phyloP scores from a whole-genome alignment of 2,329 filamentous ascomycete genomes.

The Penicillium sp. region DNA sequence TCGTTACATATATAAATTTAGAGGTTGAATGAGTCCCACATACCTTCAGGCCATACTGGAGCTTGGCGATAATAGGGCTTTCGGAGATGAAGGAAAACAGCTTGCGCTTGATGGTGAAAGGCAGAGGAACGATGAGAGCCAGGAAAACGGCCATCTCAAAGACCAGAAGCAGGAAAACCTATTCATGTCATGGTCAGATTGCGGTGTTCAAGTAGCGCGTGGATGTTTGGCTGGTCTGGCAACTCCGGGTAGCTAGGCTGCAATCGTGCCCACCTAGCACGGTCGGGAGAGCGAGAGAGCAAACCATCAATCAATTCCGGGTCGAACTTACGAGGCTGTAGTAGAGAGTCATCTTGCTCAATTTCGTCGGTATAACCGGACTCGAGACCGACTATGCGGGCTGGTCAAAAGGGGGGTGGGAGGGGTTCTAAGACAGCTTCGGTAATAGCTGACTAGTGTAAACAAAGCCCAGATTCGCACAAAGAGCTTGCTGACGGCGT shows the following conservation, averaged over 20 bases:
- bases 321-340: conserved; percentile 59
- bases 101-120: conserved; percentile 79
- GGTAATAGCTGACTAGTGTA: conserved; percentile 14
- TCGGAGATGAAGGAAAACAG: conserved; percentile 96
- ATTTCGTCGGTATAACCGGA: neutral
- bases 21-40: neutral
- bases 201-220: neutral
- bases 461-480: conserved; percentile 14
- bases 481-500: neutral
- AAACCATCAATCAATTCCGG: neutral
- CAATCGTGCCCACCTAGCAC: conserved; percentile 12
- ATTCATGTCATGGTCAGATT: conserved; percentile 10
- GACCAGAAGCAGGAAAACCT: conserved; percentile 52
- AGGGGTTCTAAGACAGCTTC: conserved; percentile 8
- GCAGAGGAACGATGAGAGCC: conserved; percentile 69
- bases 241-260: conserved; percentile 20
- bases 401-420: conserved; percentile 21
- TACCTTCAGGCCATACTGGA: conserved; percentile 95
- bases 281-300: neutral
- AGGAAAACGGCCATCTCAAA: conserved; percentile 52
- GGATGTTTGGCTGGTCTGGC: conserved; percentile 3
- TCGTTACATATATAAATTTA: neutral
- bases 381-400: conserved; percentile 6
- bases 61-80: conserved; percentile 77
- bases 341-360: conserved; percentile 64